A percentile compares a stretch with the other conserved stretches of the same genome.
These are phyloP conservation scores for Chlorella variabilis DNA, from an alignment of 163 green algal genomes.

Conservation along the genomic window DNA sequence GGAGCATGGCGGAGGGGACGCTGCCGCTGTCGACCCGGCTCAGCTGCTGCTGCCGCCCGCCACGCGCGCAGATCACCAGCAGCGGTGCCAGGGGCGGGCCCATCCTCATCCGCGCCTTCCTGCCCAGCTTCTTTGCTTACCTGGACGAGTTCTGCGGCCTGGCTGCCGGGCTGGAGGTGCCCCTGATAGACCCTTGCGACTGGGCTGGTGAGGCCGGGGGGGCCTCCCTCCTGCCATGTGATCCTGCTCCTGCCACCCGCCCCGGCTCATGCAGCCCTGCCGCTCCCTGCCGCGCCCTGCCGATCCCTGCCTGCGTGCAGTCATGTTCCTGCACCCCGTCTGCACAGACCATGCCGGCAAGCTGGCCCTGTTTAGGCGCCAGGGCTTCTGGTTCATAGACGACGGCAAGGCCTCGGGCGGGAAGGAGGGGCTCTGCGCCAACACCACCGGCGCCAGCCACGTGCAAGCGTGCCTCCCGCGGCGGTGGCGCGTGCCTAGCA, in stretches of 20 bases:
- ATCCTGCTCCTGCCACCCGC: neutral
- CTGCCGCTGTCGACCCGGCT: too few species aligned
- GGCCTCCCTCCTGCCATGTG: neutral
- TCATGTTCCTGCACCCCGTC: constrained; percentile 22
- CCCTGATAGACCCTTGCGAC: constrained; percentile 7
- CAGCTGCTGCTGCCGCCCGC: too few species aligned
- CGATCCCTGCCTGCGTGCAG: constrained; percentile 6
- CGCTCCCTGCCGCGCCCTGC: neutral
- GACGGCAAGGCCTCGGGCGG: neutral
- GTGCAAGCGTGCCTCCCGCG: too few species aligned
- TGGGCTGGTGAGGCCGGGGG: neutral
- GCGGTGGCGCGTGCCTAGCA: too few species aligned
- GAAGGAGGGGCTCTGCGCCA: too few species aligned
- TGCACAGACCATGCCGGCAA: neutral
- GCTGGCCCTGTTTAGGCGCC: neutral
- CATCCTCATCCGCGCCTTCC: constrained; percentile 26
- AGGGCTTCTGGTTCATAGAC: constrained; percentile 17
- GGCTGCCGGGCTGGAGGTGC: neutral
- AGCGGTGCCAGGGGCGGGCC: neutral
- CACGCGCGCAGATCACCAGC: neutral
- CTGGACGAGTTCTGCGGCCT: neutral
- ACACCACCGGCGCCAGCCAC: too few species aligned
- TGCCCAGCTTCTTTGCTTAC: neutral
- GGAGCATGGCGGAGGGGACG: neutral
- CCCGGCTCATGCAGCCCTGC: too few species aligned